Evolutionary conservation across 1,284 basidiomycete species (phyloP).

Genomic region (Schizopora paradoxa): DNA sequence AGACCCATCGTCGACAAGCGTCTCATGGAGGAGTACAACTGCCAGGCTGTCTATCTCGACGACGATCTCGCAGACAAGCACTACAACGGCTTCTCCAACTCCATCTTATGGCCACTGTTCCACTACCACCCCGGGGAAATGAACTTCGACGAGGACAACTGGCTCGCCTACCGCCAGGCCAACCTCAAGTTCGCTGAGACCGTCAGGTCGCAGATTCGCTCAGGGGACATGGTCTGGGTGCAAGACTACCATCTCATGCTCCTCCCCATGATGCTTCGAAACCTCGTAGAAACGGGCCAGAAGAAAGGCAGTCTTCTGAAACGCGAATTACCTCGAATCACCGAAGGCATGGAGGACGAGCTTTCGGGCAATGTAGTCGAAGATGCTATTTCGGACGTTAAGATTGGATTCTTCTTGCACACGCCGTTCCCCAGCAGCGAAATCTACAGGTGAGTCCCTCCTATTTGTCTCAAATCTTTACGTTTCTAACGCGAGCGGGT

Average conservation of each 20-base stretch:
- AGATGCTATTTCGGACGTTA: constrained; percentile 55
- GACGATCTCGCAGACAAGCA: constrained; percentile 97
- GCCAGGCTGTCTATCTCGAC: constrained; percentile 95
- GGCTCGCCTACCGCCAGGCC: constrained; percentile 96
- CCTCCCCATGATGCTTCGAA: constrained; percentile 89
- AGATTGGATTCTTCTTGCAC: constrained; percentile 98
- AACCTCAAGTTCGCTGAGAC: constrained; percentile 93
- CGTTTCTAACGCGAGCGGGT: not conserved
- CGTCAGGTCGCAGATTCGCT: constrained; percentile 70
- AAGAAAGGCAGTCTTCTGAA: constrained; percentile 58
- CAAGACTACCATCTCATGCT: constrained; percentile 99
- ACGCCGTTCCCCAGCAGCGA: constrained; percentile 98
- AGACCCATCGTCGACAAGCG: constrained; percentile 81
- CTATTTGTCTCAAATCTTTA: constrained; percentile 4
- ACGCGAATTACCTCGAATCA: constrained; percentile 68
- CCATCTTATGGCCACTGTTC: constrained; percentile 98
- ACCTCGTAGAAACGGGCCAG: constrained; percentile 72
- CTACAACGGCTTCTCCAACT: constrained; percentile 99
- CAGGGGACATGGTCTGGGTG: constrained; percentile 97
- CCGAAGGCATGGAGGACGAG: constrained; percentile 68
- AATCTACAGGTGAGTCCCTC: constrained; percentile 78
- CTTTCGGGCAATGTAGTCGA: constrained; percentile 36
- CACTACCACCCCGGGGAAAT: constrained; percentile 99
- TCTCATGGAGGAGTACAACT: constrained; percentile 92
- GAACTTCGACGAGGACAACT: constrained; percentile 99